Evolutionary conservation across 148 eudicot species (phyloP).

Genomic region (Vaccinium myrtillus): DNA sequence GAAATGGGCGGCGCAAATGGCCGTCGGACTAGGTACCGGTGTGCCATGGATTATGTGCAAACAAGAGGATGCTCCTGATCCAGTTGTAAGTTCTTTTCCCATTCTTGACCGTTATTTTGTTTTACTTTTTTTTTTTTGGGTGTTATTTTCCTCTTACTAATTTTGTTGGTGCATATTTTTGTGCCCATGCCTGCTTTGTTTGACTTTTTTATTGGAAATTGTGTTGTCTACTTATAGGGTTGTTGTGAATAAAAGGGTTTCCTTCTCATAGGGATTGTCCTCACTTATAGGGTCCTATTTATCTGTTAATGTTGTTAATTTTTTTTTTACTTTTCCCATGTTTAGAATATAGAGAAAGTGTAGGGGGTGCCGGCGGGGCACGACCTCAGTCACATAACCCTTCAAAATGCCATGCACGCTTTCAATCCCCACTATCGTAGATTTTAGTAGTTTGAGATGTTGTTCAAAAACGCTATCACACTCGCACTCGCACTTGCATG

Average conservation of each 20-base stretch:
- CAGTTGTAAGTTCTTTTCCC: constrained; percentile 47
- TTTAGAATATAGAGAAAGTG: not conserved
- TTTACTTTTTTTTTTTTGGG: not conserved
- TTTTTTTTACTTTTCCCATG: not conserved
- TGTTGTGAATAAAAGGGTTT: not conserved
- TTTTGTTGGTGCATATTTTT: not conserved
- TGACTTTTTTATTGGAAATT: not conserved
- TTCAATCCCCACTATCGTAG: too few species aligned
- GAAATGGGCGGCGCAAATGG: constrained; percentile 85
- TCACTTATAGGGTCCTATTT: not conserved
- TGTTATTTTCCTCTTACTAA: not conserved
- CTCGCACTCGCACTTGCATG: too few species aligned
- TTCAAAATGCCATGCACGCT: too few species aligned
- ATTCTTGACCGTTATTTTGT: too few species aligned
- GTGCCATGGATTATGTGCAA: constrained; percentile 97
- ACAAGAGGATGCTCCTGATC: constrained; percentile 79
- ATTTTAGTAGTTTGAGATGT: too few species aligned
- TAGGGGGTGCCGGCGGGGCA: too few species aligned
- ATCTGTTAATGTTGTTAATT: not conserved
- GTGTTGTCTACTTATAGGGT: not conserved
- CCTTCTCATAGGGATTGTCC: not conserved
- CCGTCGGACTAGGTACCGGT: constrained; percentile 59
- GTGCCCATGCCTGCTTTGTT: not conserved
- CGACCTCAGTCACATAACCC: too few species aligned
- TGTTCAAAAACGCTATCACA: too few species aligned